Evolutionary conservation across 2,329 filamentous ascomycete genomes (phyloP), one percentile per base, ranked within the genome.

Genomic region (Exophiala xenobiotica): DNA sequence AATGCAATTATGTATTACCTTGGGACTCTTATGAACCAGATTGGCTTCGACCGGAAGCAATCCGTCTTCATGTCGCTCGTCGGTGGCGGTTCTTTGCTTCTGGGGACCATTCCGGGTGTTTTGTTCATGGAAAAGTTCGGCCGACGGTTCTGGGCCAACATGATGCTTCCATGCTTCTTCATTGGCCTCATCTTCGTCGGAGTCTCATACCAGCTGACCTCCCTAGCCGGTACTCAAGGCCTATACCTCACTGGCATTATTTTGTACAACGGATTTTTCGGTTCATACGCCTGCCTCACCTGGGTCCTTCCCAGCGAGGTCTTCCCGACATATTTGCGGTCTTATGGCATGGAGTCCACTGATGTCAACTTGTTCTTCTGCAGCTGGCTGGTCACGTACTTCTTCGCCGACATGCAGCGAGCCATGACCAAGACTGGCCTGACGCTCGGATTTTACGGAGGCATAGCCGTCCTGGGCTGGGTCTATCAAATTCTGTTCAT

Each of bases 11-110:
- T 85, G 77, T 88, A 88, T 69, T 88, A 87, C 70, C 86, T 88
- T 83, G 77, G 74, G 0, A 75, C 81, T 0, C 70, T 89, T 5
- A 87, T 88, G 82, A 70, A 69, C 43, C 78, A 84, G 61, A 82
- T 88, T 37, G 85, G 85, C 9, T 88, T 88, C 67, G 67, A 83
- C 61, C 68, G 77, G 6, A 75, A 79, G 51, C 67, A 83, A 43
- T 70, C 82, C 12, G 86, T 83, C 53, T 88, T 87, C 74, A 88
- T 89, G 85, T 87, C 85, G 0, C 76, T 88, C 0, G 85, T 89
- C 11, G 85, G 86, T 2, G 85, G 85, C 20, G 85, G 82, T 3
- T 72, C 84, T 0, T 75, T 89, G 0, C 75, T 88, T 0, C 61
- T 89, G 12, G 85, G 84, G 18, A 85, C 83, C 0, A 83, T 87